Evolutionary conservation across 805 yeast species (phyloP).

Genomic region (Saccharomyces kudriavzevii): DNA sequence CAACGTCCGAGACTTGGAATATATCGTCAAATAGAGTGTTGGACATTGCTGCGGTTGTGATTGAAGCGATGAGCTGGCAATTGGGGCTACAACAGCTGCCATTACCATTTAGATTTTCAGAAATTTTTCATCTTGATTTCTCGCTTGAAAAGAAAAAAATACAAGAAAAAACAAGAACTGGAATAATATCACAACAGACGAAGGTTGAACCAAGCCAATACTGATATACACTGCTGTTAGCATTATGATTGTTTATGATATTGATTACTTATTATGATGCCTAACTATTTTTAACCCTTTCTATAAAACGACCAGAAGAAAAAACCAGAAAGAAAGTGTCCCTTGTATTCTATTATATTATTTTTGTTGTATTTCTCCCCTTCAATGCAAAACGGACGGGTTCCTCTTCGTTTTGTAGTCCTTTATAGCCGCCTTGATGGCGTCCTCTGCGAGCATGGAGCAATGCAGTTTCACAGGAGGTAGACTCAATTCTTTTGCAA

Average conservation of each 20-base stretch:
- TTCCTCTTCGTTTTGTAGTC: slow-evolving; percentile 83
- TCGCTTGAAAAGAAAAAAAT: neutral
- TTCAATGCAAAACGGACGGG: slow-evolving; percentile 2
- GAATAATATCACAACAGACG: neutral
- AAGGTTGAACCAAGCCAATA: neutral
- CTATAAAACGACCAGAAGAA: neutral
- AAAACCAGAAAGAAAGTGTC: neutral
- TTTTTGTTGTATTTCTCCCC: neutral
- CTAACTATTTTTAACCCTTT: neutral
- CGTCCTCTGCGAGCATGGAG: slow-evolving; percentile 98
- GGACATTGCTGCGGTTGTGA: slow-evolving; percentile 37
- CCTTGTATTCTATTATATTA: neutral
- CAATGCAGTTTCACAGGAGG: slow-evolving; percentile 98
- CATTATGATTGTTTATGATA: neutral
- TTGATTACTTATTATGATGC: neutral
- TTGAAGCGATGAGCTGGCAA: neutral
- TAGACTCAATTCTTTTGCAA: slow-evolving; percentile 86
- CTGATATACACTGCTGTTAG: neutral
- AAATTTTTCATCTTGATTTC: neutral
- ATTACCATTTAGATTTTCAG: neutral
- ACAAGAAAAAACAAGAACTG: neutral
- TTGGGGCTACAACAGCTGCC: neutral
- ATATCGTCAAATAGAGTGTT: slow-evolving; percentile 87
- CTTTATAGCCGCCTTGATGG: slow-evolving; percentile 93
- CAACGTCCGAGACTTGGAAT: slow-evolving; percentile 76